Base-by-base conservation (phyloP, 352 stramenopile genomes). In the Pythium guiyangense region DNA sequence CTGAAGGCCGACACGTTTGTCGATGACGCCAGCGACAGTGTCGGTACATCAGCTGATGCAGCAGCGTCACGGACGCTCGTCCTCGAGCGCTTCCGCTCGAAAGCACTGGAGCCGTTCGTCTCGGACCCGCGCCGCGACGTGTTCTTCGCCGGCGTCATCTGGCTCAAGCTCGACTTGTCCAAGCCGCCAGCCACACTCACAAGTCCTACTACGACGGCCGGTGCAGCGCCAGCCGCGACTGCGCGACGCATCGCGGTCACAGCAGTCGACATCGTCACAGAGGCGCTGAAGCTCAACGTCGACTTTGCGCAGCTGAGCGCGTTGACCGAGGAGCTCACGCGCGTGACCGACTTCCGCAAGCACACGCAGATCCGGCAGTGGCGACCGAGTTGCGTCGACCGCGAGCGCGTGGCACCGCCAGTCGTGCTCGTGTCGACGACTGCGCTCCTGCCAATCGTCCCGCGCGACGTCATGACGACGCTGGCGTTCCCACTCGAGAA, bases 121-220 rank as follows among this genome's bases (percentile, higher is more conserved):
- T 59, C 70, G 1, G 64, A 79, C 20, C 39, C 55, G 20, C 63
- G 59, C 6, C 62, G 76, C 17, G 80, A 88, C 26, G 48, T 92
- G 14, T 62, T 79, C 14, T 74, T 74, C 40, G 65, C 79, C 26
- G 71, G 67, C 1, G 70, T 70, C 20, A 49, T 90, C 17, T 88
- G 81, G 77, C 27, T 87, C 50, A 89, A 90, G 34, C 57, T 88
- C 6, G 82, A 90, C 47, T 66, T 90, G 10, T 57, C 68, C 18
- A 69, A 66, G 6, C 4, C 42, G 42, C 11, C 17, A 4, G 25
- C 5, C 10, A 47, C 14, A 5, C 42, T 42, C 11, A 39, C 44
- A 5, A 27, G 12, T 8, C 6, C 35, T 9, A 27, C 49, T 18
- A 39, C 39, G 52, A 47, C 47, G 49, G 25, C 26, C 43, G 35